Base-by-base conservation (phyloP, 139 green algal genomes). In the Coccomyxa sp. region DNA sequence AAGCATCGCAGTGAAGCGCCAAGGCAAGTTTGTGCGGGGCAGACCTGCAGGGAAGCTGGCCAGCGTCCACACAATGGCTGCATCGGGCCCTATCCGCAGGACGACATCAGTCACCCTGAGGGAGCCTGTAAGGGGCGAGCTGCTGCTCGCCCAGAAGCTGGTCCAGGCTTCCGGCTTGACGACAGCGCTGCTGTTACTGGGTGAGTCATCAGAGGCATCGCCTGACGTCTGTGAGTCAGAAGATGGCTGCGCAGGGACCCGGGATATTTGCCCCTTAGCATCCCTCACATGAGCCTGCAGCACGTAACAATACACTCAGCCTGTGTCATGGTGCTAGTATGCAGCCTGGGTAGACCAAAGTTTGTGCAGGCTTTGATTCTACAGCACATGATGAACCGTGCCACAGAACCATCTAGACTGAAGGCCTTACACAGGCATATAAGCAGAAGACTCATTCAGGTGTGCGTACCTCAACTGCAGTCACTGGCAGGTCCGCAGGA, bases 401-500 rank as follows among this genome's bases (percentile, higher is more conserved):
- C 10, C 50, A 54, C 12, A 68, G 50, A 33, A 73, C 33, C 29
- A 75, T 3, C 10, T 39, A 7, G 38, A 75, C 2, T 38, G 38
- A 44, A 5, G 50, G 36, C 10, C 16, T 24, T 44, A 75, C 29
- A 22, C 36, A 18, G 18, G 16, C 34, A 70, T 33, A 2, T 1
- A 29, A 36, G 6, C 18, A 44, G 14, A 68, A 34, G 18, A n/a
- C 16, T 44, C 0, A 16, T 41, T 3, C 8, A 75, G 70, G 2
- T 44, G 24, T 7, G 27, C 58, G 16, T 39, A 80, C 76, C 76
- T 75, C 16, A 44, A 81, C 37, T 0, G 34, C 27, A 18, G 14
- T 41, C 38, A 70, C 71, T 39, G 77, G 68, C n/a, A 87, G 55
- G 22, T 74, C 73, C 6, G 80, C 41, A n/a, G 83, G 83, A 7